phyloP scores from a whole-genome alignment of 169 alveolate genomes.

The Cryptosporidium parvum region DNA sequence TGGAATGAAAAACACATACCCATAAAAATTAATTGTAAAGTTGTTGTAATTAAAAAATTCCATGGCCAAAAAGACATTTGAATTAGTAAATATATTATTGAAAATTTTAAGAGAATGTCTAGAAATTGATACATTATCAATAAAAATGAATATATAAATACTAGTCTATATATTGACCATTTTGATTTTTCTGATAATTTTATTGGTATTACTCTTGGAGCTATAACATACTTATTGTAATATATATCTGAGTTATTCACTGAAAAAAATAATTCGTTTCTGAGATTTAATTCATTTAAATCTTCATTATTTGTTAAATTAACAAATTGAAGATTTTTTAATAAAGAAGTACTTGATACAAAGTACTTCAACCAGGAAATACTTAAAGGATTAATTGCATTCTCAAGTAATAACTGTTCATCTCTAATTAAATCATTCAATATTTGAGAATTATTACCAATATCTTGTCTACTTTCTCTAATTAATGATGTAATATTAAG shows the following conservation, averaged over 20 bases:
- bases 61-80: constrained; percentile 70
- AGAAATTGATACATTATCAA: constrained; percentile 25
- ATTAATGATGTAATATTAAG: constrained; percentile 16
- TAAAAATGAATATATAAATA: constrained; percentile 14
- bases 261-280: constrained; percentile 22
- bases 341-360: background rate
- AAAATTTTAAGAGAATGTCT: constrained; percentile 27
- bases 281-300: constrained; percentile 1
- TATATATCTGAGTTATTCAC: background rate
- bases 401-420: constrained; percentile 4
- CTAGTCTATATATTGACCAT: background rate
- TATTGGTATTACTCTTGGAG: constrained; percentile 54
- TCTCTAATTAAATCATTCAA: background rate
- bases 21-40: constrained; percentile 24
- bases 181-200: background rate
- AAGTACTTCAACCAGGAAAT: constrained; percentile 28
- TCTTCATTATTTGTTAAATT: constrained; percentile 38
- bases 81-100: constrained; percentile 11
- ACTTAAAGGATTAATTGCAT: constrained; percentile 20
- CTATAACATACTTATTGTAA: background rate
- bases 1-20: constrained; percentile 57
- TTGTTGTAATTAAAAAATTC: constrained; percentile 42
- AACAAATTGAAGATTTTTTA: constrained; percentile 27
- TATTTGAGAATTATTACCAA: background rate
- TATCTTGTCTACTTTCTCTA: constrained; percentile 11